Percentiles rank a stretch among this genome's conserved stretches.
These are phyloP conservation scores for Pholiota microspora DNA, from an alignment of 768 basidiomycete genomes.

Conservation along the genomic window DNA sequence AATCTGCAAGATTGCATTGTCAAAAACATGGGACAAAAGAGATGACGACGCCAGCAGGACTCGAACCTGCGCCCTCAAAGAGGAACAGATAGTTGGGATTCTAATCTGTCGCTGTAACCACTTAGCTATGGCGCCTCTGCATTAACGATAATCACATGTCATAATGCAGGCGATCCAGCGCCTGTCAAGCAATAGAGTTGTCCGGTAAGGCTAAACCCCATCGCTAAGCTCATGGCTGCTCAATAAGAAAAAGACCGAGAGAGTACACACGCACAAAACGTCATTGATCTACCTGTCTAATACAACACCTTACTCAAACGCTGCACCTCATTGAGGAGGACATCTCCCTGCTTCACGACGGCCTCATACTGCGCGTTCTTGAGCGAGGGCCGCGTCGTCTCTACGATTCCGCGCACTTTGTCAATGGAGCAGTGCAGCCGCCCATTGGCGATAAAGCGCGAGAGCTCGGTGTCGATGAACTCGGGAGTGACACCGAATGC, in stretches of 20 bases:
- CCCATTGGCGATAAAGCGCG: constrained; percentile 86
- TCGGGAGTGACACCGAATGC: constrained; percentile 90
- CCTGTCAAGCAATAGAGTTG: no score
- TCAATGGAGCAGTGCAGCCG: constrained; percentile 88
- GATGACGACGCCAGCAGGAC: neutral
- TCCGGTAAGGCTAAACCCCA: no score
- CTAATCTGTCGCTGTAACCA: constrained; percentile 79
- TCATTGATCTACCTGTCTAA: no score
- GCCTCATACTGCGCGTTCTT: constrained; percentile 90
- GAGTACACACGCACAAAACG: no score
- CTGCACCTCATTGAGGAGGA: constrained; percentile 84
- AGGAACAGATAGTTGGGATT: constrained; percentile 22
- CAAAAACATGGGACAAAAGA: no score
- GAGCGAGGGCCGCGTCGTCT: constrained; percentile 70
- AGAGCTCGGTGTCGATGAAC: constrained; percentile 92
- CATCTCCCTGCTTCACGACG: constrained; percentile 91
- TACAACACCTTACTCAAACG: constrained; percentile 86
- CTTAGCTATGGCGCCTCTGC: constrained; percentile 56
- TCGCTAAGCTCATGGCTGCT: no score
- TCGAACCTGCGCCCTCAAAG: neutral
- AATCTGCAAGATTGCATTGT: no score
- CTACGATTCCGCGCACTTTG: constrained; percentile 91
- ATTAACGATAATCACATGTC: no score
- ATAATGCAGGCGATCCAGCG: no score
- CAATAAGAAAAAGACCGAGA: no score